Percentiles rank a stretch among this genome's conserved stretches.
Conservation (phyloP, 768 basidiomycete species). For the Trametes punicea region DNA sequence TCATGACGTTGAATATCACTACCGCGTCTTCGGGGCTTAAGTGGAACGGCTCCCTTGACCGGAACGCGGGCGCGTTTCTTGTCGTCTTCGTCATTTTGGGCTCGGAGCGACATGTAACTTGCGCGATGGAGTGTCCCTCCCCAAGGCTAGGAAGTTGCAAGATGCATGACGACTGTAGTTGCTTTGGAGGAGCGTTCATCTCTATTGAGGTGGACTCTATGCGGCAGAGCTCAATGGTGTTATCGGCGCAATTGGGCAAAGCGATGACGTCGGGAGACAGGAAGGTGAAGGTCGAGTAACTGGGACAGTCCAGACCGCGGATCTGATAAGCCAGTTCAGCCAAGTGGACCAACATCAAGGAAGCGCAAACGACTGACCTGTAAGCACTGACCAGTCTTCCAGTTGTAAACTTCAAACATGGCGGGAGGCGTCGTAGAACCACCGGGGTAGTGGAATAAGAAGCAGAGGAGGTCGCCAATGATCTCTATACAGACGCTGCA, state of each 20-base stretch:
- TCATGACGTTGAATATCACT: conserved; percentile 27
- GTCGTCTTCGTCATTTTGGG: conserved; percentile 21
- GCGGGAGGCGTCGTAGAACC: conserved; percentile 3
- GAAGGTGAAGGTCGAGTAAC: conserved; percentile 28
- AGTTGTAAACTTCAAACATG: conserved; percentile 24
- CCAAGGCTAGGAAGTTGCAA: conserved; percentile 23
- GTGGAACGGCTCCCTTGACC: conserved; percentile 22
- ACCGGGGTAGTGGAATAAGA: conserved; percentile 20
- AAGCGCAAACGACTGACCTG: not conserved
- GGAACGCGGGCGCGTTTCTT: conserved; percentile 1
- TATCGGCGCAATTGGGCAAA: conserved; percentile 24
- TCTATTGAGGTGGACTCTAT: not conserved
- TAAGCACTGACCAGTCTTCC: conserved; percentile 27
- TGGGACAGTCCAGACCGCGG: conserved; percentile 10
- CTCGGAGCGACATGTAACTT: conserved; percentile 29
- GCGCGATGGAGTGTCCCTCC: conserved; percentile 15
- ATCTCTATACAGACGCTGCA: conserved; percentile 25
- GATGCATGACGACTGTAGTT: conserved; percentile 15
- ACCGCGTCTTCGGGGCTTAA: conserved; percentile 25
- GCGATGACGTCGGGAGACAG: conserved; percentile 28
- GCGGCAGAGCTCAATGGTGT: conserved; percentile 26
- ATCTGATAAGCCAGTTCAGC: not conserved
- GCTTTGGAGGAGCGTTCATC: not conserved
- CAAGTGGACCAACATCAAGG: not conserved
- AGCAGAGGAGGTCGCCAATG: conserved; percentile 22